phyloP scores from a whole-genome alignment of 2,329 filamentous ascomycete genomes.

The Fusarium robinianum region DNA sequence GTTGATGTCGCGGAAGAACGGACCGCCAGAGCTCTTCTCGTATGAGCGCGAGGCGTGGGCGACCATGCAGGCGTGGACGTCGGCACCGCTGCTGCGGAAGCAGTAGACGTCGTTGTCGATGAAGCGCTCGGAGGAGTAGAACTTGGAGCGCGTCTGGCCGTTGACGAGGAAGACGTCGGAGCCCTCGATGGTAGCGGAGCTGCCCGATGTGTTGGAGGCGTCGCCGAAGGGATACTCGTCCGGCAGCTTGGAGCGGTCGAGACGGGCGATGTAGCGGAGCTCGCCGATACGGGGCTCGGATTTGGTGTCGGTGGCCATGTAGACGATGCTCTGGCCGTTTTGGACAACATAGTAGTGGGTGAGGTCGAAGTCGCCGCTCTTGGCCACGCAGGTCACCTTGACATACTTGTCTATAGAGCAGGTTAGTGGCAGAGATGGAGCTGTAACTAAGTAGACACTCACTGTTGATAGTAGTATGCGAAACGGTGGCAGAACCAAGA shows the following conservation, averaged over 20 bases:
- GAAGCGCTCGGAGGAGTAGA: constrained; percentile 71
- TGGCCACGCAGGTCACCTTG: constrained; percentile 64
- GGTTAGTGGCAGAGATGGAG: neutral
- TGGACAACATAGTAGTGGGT: constrained; percentile 67
- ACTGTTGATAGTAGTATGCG: constrained; percentile 46
- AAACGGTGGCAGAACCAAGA: constrained; percentile 57
- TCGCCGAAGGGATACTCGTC: constrained; percentile 58
- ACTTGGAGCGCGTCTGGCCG: constrained; percentile 69
- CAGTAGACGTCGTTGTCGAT: constrained; percentile 70
- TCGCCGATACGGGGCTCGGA: constrained; percentile 61
- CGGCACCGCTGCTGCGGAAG: constrained; percentile 52
- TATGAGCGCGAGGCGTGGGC: constrained; percentile 51
- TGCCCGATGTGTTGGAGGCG: constrained; percentile 59
- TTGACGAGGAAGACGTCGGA: constrained; percentile 62
- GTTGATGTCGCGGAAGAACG: constrained; percentile 69
- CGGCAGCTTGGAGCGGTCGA: constrained; percentile 55
- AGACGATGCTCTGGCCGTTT: constrained; percentile 63
- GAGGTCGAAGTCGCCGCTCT: constrained; percentile 49
- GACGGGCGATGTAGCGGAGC: constrained; percentile 66
- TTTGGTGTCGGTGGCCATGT: constrained; percentile 65
- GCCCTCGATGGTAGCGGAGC: constrained; percentile 58
- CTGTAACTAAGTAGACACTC: constrained; percentile 12
- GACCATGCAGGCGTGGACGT: constrained; percentile 65
- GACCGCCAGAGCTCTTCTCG: constrained; percentile 67
- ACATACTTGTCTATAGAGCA: constrained; percentile 49